Evolutionary conservation across 352 stramenopile genomes (phyloP), one percentile per base, ranked within the genome.

Genomic region (Globisporangium emineosum): DNA sequence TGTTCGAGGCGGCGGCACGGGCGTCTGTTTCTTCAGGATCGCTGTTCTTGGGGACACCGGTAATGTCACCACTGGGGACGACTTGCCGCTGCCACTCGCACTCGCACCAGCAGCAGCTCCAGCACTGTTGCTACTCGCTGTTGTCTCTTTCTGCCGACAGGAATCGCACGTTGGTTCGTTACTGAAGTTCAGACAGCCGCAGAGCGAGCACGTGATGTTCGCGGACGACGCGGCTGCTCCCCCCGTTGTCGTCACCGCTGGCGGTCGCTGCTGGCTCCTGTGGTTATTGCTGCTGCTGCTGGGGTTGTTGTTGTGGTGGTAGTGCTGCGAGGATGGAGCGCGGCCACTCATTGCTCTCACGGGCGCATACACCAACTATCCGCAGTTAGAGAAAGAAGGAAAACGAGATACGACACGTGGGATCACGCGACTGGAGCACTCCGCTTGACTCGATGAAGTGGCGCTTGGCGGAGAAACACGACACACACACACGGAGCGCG

Each of bases 121-220:
- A 35, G 35, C 7, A 25, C 53, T 57, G 23, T 12, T 29, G n/a
- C 30, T 59, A 27, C n/a, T 35, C 17, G 19, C 19, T 25, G 8
- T 29, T 56, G 51, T 30, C 27, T 19, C 23, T 19, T 53, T 27
- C 33, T 65, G 30, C n/a, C 37, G 61, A 33, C 61, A 72, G 35
- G 37, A 13, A 5, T 69, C 61, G 51, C 66, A 72, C 55, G 53
- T 50, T 3, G 35, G 21, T 8, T 66, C 50, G 25, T 35, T 40
- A 32, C 47, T 68, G 43, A 72, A 72, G 35, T 72, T 72, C 19
- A 72, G 51, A 15, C 66, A 53, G 3, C 62, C 62, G 51, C 66
- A 72, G 32, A 32, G 35, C 1, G 45, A 19, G 62, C 66, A 72
- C 32, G 56, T 65, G 55, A 72, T 72, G 52, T 17, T 47, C 40